These are phyloP conservation scores for Neovahlkampfia damariscottae DNA, from an alignment of 78 protist species.

Conservation along the genomic window DNA sequence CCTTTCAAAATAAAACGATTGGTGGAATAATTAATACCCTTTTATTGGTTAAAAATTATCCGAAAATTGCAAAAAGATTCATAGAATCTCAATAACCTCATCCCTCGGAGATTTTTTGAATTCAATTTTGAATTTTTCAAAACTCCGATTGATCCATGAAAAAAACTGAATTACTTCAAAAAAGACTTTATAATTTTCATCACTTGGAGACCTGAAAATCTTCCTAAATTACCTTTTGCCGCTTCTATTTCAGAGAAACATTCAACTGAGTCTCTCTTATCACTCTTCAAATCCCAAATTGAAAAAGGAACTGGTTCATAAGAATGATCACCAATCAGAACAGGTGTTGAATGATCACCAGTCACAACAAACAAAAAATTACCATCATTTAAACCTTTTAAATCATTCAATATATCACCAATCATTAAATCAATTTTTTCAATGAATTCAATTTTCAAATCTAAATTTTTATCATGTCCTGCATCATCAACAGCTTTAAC, in stretches of 20 bases:
- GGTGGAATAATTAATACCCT: too few relatives aligned
- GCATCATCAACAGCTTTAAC: constrained; percentile 73
- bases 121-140: too few relatives aligned
- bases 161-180: too few relatives aligned
- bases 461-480: constrained; percentile 51
- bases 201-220: constrained; percentile 5
- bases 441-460: constrained; percentile 28
- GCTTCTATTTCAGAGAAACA: background rate
- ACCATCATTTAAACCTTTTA: background rate
- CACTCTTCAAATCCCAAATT: constrained; percentile 33
- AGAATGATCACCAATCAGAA: constrained; percentile 50
- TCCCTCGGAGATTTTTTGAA: too few relatives aligned
- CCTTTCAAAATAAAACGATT: too few relatives aligned
- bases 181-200: background rate
- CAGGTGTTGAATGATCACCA: constrained; percentile 79
- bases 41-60: too few relatives aligned
- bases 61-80: too few relatives aligned
- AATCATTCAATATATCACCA: background rate
- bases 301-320: constrained; percentile 61
- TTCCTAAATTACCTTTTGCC: background rate
- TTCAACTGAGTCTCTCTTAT: background rate
- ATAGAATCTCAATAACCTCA: too few relatives aligned
- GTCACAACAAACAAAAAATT: constrained; percentile 37
- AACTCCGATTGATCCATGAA: too few relatives aligned
- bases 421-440: constrained; percentile 35